A percentile compares a stretch with the other conserved stretches of the same genome.
These are phyloP conservation scores for Aspergillus sp. DNA, from an alignment of 2,329 filamentous ascomycete species.

Conservation along the genomic window DNA sequence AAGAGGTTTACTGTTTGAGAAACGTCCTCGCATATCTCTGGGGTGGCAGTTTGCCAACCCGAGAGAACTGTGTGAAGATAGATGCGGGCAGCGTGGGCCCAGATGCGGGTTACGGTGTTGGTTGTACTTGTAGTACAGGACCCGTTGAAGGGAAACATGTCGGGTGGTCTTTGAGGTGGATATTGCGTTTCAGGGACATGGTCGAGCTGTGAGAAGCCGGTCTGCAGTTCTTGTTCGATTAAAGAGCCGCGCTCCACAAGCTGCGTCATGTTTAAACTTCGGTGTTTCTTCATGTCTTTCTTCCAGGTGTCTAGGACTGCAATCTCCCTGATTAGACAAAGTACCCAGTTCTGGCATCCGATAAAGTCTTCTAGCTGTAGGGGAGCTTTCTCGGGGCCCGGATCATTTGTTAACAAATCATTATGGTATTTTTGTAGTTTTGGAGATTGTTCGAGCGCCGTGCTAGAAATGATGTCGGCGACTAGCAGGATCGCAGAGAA, in stretches of 20 bases:
- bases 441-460: conserved; percentile 30
- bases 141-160: neutral
- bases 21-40: neutral
- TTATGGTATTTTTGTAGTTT: conserved; percentile 20
- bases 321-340: conserved; percentile 56
- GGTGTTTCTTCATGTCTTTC: conserved; percentile 38
- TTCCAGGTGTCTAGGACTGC: conserved; percentile 58
- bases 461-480: conserved; percentile 39
- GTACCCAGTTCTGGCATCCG: conserved; percentile 58
- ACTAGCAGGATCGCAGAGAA: conserved; percentile 34
- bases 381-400: conserved; percentile 18
- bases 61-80: neutral
- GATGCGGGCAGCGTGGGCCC: neutral
- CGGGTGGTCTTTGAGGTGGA: neutral
- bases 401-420: conserved; percentile 28
- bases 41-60: neutral
- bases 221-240: neutral
- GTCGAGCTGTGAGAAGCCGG: neutral
- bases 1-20: neutral
- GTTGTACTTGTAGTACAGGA: neutral
- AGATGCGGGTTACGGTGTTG: neutral
- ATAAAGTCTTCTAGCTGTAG: conserved; percentile 51
- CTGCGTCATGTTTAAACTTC: neutral
- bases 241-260: neutral
- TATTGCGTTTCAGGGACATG: neutral